These are phyloP conservation scores for Aurinia saxatilis DNA, from an alignment of 345 rosid genomes.

Conservation along the genomic window DNA sequence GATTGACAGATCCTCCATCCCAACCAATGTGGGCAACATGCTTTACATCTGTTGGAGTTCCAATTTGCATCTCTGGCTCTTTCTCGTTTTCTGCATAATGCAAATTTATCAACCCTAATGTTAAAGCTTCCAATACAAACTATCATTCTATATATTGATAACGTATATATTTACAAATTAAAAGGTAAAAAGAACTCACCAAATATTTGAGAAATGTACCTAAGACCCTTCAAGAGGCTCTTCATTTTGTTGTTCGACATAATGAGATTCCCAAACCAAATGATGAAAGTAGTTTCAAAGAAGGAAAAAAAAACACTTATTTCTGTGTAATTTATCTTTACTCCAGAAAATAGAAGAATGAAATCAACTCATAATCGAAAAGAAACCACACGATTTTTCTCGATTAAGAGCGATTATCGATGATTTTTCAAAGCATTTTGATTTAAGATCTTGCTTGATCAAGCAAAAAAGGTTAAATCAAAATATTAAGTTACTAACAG, in stretches of 20 bases:
- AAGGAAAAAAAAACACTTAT: not conserved
- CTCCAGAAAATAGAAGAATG: not conserved
- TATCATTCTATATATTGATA: not conserved
- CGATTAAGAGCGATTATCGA: not conserved
- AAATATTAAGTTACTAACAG: not conserved
- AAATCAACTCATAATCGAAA: not conserved
- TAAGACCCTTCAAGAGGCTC: slow-evolving; percentile 54
- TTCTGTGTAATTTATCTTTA: not conserved
- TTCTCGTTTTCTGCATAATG: slow-evolving; percentile 53
- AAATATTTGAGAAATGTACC: slow-evolving; percentile 67
- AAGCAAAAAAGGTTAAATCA: not conserved
- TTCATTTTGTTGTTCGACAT: slow-evolving; percentile 65
- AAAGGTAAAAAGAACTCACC: slow-evolving; percentile 32
- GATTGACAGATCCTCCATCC: slow-evolving; percentile 50
- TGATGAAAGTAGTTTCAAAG: not conserved
- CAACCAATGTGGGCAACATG: slow-evolving; percentile 95
- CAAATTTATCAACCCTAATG: not conserved
- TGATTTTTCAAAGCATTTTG: slow-evolving; percentile 9
- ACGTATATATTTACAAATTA: not conserved
- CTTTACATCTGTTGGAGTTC: slow-evolving; percentile 82
- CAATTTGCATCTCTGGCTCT: slow-evolving; percentile 77
- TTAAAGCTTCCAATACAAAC: not conserved
- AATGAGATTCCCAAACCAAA: not conserved
- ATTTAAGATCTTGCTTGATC: not conserved
- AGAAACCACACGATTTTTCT: not conserved